Percentiles rank a stretch among this genome's conserved stretches.
These are phyloP conservation scores for Hypoxylon sp. DNA, from an alignment of 2,329 filamentous ascomycete species.

Conservation along the genomic window DNA sequence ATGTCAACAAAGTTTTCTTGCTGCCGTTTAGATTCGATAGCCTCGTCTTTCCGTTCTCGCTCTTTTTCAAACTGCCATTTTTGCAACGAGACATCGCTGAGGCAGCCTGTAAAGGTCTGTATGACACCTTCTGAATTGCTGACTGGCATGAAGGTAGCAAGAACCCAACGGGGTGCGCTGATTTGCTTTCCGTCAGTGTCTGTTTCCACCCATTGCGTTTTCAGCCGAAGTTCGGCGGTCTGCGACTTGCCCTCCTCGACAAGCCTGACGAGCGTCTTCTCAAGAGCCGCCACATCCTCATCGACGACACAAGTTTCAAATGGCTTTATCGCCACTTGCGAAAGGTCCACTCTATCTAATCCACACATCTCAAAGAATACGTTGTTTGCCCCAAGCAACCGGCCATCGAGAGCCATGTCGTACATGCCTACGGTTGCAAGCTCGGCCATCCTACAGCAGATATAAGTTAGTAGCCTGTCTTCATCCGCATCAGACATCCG, in stretches of 20 bases:
- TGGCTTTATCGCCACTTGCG: conserved; percentile 55
- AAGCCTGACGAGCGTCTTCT: conserved; percentile 56
- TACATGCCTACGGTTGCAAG: conserved; percentile 67
- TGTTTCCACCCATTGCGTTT: conserved; percentile 59
- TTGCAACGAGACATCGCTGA: conserved; percentile 62
- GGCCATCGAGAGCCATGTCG: conserved; percentile 63
- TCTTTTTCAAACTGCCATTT: conserved; percentile 65
- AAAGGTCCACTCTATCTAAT: conserved; percentile 57
- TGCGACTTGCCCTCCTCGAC: conserved; percentile 57
- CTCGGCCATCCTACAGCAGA: conserved; percentile 60
- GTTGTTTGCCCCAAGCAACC: conserved; percentile 63
- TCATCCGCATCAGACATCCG: neutral
- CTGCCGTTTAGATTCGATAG: conserved; percentile 71
- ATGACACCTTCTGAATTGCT: conserved; percentile 60
- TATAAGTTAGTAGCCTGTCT: conserved; percentile 8
- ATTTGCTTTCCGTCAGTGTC: conserved; percentile 59
- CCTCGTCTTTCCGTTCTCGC: conserved; percentile 59
- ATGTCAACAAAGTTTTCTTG: conserved; percentile 88
- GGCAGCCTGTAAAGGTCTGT: conserved; percentile 62
- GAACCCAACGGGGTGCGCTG: conserved; percentile 60
- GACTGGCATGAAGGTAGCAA: conserved; percentile 64
- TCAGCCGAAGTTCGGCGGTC: conserved; percentile 62
- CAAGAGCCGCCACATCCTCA: conserved; percentile 58
- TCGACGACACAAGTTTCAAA: conserved; percentile 60
- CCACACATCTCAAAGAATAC: conserved; percentile 66